phyloP scores from a whole-genome alignment of 2,329 filamentous ascomycete genomes.

The Daldinia sp. region DNA sequence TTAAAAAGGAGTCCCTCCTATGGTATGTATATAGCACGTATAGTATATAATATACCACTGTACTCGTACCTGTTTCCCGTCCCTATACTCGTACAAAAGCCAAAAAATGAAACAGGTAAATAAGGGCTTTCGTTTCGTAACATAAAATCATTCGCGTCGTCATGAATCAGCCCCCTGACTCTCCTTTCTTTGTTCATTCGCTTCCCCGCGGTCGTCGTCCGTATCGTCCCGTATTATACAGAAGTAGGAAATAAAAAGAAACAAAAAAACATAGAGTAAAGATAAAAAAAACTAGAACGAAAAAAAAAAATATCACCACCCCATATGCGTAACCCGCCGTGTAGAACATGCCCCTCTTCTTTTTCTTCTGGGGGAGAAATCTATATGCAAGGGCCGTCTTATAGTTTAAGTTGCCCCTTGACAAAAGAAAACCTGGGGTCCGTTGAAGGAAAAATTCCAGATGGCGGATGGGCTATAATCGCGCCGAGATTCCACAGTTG shows the following conservation, averaged over 20 bases:
- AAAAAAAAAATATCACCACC: background rate
- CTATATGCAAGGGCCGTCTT: conserved; percentile 23
- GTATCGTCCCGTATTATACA: conserved; percentile 28
- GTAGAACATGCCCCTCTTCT: conserved; percentile 5
- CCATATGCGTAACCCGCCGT: background rate
- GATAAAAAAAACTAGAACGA: background rate
- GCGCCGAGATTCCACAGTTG: background rate
- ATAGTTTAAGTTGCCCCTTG: background rate
- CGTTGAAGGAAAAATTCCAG: background rate
- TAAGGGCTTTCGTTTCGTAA: background rate
- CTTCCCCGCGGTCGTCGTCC: conserved; percentile 13
- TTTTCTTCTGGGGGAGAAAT: conserved; percentile 11
- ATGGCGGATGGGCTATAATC: background rate
- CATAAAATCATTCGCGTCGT: background rate
- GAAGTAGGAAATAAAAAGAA: background rate
- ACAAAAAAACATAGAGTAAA: background rate
- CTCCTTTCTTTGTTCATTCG: conserved; percentile 4
- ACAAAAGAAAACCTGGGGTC: conserved; percentile 13
- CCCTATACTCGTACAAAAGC: conserved; percentile 4
- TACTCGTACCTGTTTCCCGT: background rate
- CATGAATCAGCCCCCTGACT: background rate
- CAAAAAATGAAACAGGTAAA: background rate
- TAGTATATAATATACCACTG: conserved; percentile 1
- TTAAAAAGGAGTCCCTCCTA: background rate
- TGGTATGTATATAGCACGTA: background rate